Conservation (phyloP, 1,284 basidiomycete species). For the Melampsora americana region DNA sequence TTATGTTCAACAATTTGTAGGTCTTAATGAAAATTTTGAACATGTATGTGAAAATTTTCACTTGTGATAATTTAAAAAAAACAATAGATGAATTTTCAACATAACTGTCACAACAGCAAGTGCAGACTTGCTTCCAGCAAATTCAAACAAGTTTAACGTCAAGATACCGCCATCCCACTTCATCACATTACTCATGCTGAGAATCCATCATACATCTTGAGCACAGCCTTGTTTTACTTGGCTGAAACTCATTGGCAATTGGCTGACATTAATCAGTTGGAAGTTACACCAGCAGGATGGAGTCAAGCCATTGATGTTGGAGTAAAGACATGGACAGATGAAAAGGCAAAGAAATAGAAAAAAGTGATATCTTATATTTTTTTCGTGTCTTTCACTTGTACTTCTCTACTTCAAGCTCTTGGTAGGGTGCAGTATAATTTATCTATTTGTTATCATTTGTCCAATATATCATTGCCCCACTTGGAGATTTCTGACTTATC, state of each 20-base stretch:
- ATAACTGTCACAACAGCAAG: no score
- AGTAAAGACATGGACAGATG: background rate
- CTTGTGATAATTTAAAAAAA: no score
- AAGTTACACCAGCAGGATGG: background rate
- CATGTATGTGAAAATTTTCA: no score
- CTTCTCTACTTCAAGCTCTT: background rate
- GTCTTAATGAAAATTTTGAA: no score
- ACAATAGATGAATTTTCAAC: no score
- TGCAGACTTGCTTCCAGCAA: no score
- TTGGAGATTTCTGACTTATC: background rate
- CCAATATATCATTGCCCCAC: background rate
- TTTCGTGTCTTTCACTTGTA: background rate
- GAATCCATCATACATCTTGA: background rate
- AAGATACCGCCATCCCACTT: no score
- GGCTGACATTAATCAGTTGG: background rate
- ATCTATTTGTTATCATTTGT: background rate
- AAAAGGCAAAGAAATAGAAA: slow-evolving; percentile 1
- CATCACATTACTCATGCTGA: no score
- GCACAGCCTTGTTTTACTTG: background rate
- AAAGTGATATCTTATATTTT: background rate
- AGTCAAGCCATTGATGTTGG: background rate
- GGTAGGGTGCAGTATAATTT: background rate
- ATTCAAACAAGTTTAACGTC: no score
- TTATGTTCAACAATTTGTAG: no score
- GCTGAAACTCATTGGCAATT: background rate